Percentiles rank a stretch among this genome's conserved stretches.
phyloP scores from a whole-genome alignment of 371 early-diverging fungal species.

The Rhizomucor pusillus region DNA sequence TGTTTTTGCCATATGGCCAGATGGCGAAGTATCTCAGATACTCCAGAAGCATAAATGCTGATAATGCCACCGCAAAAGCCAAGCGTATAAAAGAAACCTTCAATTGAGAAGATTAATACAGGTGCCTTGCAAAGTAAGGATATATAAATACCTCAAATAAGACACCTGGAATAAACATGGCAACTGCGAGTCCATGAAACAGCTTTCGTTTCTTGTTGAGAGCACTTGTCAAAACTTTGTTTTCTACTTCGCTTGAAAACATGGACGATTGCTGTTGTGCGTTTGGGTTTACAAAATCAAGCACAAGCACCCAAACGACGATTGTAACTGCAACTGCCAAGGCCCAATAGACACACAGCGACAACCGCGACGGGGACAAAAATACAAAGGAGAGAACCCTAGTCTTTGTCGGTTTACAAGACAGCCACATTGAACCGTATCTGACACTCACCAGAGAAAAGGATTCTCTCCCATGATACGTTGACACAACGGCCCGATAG shows the following conservation, averaged over 20 bases:
- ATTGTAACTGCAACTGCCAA: slow-evolving; percentile 53
- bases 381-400: slow-evolving; percentile 58
- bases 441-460: slow-evolving; percentile 50
- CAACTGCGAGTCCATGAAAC: slow-evolving; percentile 81
- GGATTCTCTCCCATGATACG: slow-evolving; percentile 50
- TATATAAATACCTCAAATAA: slow-evolving; percentile 71
- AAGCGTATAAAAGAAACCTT: slow-evolving; percentile 76
- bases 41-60: slow-evolving; percentile 73
- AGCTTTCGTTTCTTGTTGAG: slow-evolving; percentile 78
- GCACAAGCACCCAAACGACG: slow-evolving; percentile 48
- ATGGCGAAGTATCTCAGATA: slow-evolving; percentile 76
- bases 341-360: slow-evolving; percentile 62
- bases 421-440: not conserved
- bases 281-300: slow-evolving; percentile 39
- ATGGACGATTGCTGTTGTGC: not conserved
- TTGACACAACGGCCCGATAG: slow-evolving; percentile 50
- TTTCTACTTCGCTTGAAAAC: slow-evolving; percentile 8
- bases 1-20: slow-evolving; percentile 63
- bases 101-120: slow-evolving; percentile 4
- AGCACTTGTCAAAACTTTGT: slow-evolving; percentile 44
- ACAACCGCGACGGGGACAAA: slow-evolving; percentile 38
- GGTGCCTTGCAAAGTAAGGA: slow-evolving; percentile 51
- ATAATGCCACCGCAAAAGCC: slow-evolving; percentile 78
- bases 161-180: slow-evolving; percentile 86
- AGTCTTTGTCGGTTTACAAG: not conserved